Base-by-base conservation (phyloP, 2,329 filamentous ascomycete species). In the Myriosclerotinia duriaeana region DNA sequence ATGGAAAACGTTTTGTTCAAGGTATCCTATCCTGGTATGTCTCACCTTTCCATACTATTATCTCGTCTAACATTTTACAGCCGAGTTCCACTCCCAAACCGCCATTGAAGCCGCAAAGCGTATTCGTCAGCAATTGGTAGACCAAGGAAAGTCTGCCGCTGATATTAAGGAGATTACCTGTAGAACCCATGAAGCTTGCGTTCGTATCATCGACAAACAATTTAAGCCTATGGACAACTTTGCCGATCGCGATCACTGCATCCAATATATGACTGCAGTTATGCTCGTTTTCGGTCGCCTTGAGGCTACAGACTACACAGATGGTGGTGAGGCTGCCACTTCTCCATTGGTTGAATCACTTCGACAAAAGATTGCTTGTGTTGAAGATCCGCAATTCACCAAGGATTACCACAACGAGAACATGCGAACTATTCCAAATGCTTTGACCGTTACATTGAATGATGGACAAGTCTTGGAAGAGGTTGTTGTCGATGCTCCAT, bases 1-100 rank as follows among this genome's bases (percentile, higher is more conserved):
- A 99, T 99, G 95, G 95, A 99, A 87, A 99, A 98, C 77, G 93
- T 99, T 69, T 88, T 99, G 71, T 99, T 99, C 89, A 99, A 99
- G 87, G 95, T 99, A 69, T 99, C 95, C 55, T 98, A 97, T 79
- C 94, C 94, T 77, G 91, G 91, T 92, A 83, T 78, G 85, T 78
- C 14, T 42, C 14, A 30, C 22, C 22, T 12, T 61, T 65, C 7
- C 42, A 40, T 50, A 60, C 53, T 52, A 40, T 11, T 30, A 26
- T 30, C 53, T 54, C 65, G 9, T 46, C 75, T 77, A 76, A 76
- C 67, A 36, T 70, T 56, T 67, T 66, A 12, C 67, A 85, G 93
- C 93, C 76, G 94, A 98, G 79, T 98, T 98, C 85, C 94, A 98
- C 86, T 97, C 94, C 26, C 95, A 99, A 82, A 99, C 95, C 48